Conservation (phyloP, 176 grass and related monocot genomes). For the Triticum turgidum region DNA sequence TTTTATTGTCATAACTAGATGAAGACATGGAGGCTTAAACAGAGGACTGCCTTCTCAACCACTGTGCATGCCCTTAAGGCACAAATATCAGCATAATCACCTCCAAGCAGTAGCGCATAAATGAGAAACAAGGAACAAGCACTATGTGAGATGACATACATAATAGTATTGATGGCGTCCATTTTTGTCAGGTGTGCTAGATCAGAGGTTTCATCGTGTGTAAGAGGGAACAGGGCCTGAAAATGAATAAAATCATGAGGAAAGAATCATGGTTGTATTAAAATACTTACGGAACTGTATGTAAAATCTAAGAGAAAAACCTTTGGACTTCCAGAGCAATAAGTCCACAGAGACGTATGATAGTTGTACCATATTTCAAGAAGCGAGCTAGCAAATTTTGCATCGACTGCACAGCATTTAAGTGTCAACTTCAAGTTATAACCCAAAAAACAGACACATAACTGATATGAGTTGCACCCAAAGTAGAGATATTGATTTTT, state of each 20-base stretch:
- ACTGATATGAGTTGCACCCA: neutral
- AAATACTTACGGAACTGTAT: slow-evolving; percentile 10
- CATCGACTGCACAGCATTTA: slow-evolving; percentile 40
- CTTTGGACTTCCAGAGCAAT: slow-evolving; percentile 61
- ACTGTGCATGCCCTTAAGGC: neutral
- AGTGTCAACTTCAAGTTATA: slow-evolving; percentile 1
- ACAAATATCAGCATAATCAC: slow-evolving; percentile 14
- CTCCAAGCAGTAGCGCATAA: slow-evolving; percentile 7
- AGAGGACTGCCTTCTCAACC: neutral
- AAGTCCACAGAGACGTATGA: slow-evolving; percentile 74
- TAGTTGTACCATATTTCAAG: slow-evolving; percentile 95
- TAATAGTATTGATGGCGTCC: slow-evolving; percentile 59
- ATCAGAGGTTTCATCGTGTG: slow-evolving; percentile 58
- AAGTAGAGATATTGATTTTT: slow-evolving; percentile 8
- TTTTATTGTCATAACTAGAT: no score
- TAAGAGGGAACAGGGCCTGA: slow-evolving; percentile 32
- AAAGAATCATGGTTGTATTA: slow-evolving; percentile 17
- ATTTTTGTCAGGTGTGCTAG: slow-evolving; percentile 64
- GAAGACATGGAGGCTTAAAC: neutral
- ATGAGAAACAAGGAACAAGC: neutral
- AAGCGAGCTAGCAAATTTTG: slow-evolving; percentile 53
- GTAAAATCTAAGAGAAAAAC: slow-evolving; percentile 42
- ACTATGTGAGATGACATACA: slow-evolving; percentile 45
- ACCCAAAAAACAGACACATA: neutral
- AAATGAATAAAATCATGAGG: slow-evolving; percentile 26